A percentile compares a stretch with the other conserved stretches of the same genome.
Evolutionary conservation across 805 yeast species (phyloP).

Genomic region (Jamesozyma spencerorum): DNA sequence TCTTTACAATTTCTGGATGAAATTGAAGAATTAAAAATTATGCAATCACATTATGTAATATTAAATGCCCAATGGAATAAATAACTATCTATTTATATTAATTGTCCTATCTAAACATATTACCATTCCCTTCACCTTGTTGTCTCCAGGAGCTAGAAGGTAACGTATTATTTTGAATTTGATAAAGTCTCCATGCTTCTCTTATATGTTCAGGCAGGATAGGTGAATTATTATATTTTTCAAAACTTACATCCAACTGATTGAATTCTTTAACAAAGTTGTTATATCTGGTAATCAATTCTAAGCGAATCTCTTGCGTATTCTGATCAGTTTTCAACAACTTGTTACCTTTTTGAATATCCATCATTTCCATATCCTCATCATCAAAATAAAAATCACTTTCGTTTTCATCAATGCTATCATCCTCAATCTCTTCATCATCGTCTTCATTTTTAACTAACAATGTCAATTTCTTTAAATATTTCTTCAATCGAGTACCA

Average conservation of each 20-base stretch:
- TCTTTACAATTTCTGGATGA: constrained; percentile 49
- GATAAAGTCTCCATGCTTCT: constrained; percentile 79
- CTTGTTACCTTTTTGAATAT: constrained; percentile 15
- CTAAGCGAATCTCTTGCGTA: constrained; percentile 18
- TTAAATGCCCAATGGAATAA: constrained; percentile 20
- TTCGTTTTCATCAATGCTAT: constrained; percentile 24
- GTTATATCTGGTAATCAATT: constrained; percentile 27
- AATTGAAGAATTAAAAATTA: constrained; percentile 44
- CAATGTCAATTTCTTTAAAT: constrained; percentile 30
- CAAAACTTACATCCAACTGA: constrained; percentile 25
- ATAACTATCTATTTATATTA: constrained; percentile 3
- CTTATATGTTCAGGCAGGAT: constrained; percentile 74
- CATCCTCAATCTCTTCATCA: constrained; percentile 10
- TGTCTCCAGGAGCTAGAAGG: constrained; percentile 59
- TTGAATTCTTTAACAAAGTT: constrained; percentile 24
- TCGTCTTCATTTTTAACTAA: constrained; percentile 16
- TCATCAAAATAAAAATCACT: constrained; percentile 26
- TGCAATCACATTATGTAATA: constrained; percentile 46
- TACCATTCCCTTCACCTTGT: constrained; percentile 65
- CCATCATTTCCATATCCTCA: constrained; percentile 19
- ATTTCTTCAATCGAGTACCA: constrained; percentile 27
- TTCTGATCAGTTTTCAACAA: constrained; percentile 21
- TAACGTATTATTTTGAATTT: constrained; percentile 54
- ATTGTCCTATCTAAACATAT: constrained; percentile 61
- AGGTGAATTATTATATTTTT: constrained; percentile 42